phyloP scores from a whole-genome alignment of 768 basidiomycete genomes.

The Cystofilobasidium bisporidii region DNA sequence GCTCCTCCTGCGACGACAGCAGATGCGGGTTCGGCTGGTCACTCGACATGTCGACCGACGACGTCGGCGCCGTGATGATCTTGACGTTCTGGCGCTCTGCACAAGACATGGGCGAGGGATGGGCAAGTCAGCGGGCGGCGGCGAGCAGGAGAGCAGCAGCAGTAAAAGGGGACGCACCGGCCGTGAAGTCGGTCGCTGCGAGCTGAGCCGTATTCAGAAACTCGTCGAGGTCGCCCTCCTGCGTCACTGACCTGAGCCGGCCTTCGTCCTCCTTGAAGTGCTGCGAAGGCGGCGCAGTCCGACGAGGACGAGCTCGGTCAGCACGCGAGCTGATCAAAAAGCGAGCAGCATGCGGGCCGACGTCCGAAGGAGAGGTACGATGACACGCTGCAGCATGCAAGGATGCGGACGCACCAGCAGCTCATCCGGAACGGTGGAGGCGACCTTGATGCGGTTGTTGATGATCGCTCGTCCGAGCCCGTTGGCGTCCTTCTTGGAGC shows the following conservation, averaged over 20 bases:
- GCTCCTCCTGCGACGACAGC: conserved; percentile 71
- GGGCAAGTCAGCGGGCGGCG: neutral
- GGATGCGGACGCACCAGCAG: conserved; percentile 47
- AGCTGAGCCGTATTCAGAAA: conserved; percentile 90
- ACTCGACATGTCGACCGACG: conserved; percentile 16
- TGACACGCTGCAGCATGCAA: conserved; percentile 10
- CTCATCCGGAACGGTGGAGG: conserved; percentile 41
- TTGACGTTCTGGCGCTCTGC: conserved; percentile 42
- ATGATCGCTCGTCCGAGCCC: conserved; percentile 93
- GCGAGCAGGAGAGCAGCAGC: neutral
- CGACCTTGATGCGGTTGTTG: conserved; percentile 76
- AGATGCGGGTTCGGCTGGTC: conserved; percentile 63
- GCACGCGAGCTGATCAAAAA: too few relatives aligned
- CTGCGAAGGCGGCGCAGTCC: neutral
- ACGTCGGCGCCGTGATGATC: conserved; percentile 38
- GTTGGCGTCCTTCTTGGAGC: conserved; percentile 37
- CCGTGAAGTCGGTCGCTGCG: conserved; percentile 90
- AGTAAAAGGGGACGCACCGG: conserved; percentile 58
- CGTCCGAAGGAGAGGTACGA: conserved; percentile 4
- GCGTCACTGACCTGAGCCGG: conserved; percentile 76
- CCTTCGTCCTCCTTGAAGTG: conserved; percentile 69
- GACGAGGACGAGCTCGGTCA: neutral
- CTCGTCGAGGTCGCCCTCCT: conserved; percentile 90
- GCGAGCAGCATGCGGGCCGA: neutral
- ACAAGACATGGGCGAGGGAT: neutral